Base-by-base conservation (phyloP, 2,329 filamentous ascomycete species). In the Aspergillus sp. region DNA sequence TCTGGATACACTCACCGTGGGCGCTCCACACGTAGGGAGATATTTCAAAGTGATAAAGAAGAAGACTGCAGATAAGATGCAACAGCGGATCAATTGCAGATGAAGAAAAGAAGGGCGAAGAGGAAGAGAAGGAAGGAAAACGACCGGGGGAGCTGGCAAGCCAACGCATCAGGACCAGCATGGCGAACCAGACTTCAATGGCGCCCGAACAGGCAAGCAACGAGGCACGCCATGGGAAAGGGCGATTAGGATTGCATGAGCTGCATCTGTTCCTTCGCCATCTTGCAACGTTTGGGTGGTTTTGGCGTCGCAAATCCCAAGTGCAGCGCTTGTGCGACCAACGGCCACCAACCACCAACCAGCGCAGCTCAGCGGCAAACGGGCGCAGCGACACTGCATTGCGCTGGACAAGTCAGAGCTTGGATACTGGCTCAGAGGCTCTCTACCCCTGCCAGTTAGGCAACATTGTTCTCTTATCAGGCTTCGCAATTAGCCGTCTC, bases 321-420 rank as follows among this genome's bases (percentile, higher is more conserved):
- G 52, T 30, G 17, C 28, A 48, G 61, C 53, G 49, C 50, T 61
- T 56, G 52, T 57, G 58, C 52, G 62, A 62, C 59, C 62, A 58
- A 38, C 55, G 17, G 32, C 21, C 30, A 62, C 59, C 62, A 58
- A 38, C 55, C 25, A 45, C 21, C 30, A 17, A 39, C 39, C 36
- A 41, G 36, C 32, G 41, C 38, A 32, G 38, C 30, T 51, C 30
- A 58, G 54, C 50, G 41, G 55, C 43, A 55, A 62, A 53, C 52
- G 51, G 57, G 59, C 39, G 47, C 58, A 57, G 54, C 58, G 49
- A 53, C 19, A 58, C 60, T 48, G 57, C 15, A 65, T 65, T 63
- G 62, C 60, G 62, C 56, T 64, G 47, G 63, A 65, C 65, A 66
- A 64, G 63, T 64, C 65, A 64, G 61, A 63, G 50, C 38, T 36